Evolutionary conservation across 2,329 filamentous ascomycete genomes (phyloP).

Genomic region (Penicillium hordei): DNA sequence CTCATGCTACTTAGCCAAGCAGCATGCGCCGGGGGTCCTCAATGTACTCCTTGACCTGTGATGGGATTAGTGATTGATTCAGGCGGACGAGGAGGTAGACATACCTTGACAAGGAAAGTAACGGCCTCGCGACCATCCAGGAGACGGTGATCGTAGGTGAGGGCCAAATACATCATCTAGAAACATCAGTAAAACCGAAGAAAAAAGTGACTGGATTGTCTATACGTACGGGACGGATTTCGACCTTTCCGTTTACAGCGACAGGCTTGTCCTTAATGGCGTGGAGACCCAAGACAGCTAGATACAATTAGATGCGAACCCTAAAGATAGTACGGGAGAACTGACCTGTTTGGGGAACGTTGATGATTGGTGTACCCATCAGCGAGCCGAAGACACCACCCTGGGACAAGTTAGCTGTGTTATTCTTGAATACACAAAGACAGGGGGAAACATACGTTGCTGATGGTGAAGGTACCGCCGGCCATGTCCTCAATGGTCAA

Average conservation of each 20-base stretch:
- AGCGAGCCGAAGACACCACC: conserved; percentile 94
- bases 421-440: background rate
- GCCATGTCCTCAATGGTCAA: conserved; percentile 99
- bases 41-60: conserved; percentile 83
- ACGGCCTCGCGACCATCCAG: conserved; percentile 94
- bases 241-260: conserved; percentile 87
- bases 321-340: background rate
- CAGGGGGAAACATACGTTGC: conserved; percentile 60
- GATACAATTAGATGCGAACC: conserved; percentile 6
- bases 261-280: conserved; percentile 94
- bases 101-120: conserved; percentile 84
- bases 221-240: conserved; percentile 71
- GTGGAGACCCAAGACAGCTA: conserved; percentile 82
- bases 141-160: conserved; percentile 96
- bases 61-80: conserved; percentile 14
- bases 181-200: background rate
- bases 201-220: conserved; percentile 9
- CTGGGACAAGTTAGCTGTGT: conserved; percentile 29
- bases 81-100: conserved; percentile 7
- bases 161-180: conserved; percentile 95
- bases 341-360: conserved; percentile 78
- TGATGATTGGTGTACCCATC: conserved; percentile 98
- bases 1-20: conserved; percentile 46
- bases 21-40: conserved; percentile 95
- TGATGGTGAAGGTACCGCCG: conserved; percentile 96